Conservation (phyloP, 2,329 filamentous ascomycete genomes). For the Stenocarpella maydis region DNA sequence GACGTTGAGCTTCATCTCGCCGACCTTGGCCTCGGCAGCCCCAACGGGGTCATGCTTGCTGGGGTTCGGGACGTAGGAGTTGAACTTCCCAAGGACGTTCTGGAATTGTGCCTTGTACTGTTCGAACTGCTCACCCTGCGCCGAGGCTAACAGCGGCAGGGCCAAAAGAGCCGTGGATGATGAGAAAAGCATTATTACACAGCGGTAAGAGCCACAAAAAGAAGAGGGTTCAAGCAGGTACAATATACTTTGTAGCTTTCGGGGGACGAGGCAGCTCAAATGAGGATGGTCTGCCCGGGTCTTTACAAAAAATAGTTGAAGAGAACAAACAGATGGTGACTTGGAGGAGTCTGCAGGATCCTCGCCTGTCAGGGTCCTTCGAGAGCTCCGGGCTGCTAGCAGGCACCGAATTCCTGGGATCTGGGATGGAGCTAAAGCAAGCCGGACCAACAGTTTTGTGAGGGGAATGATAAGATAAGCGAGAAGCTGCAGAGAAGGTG, state of each 20-base stretch:
- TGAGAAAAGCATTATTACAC: constrained; percentile 65
- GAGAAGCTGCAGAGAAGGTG: not conserved
- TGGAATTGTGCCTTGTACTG: constrained; percentile 71
- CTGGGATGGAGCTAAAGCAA: constrained; percentile 25
- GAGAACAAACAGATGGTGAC: constrained; percentile 25
- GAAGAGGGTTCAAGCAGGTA: not conserved
- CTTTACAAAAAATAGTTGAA: constrained; percentile 23
- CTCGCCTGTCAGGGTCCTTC: constrained; percentile 29
- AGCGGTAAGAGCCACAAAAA: constrained; percentile 19
- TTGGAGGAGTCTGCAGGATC: constrained; percentile 7
- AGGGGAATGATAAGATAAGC: constrained; percentile 31
- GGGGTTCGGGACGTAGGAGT: constrained; percentile 57
- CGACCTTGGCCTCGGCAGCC: constrained; percentile 60
- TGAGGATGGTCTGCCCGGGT: constrained; percentile 12
- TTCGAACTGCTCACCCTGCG: constrained; percentile 59
- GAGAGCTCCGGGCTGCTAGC: constrained; percentile 31
- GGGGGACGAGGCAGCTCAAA: constrained; percentile 27
- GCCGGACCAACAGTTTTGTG: constrained; percentile 7
- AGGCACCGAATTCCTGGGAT: constrained; percentile 28
- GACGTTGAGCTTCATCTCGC: constrained; percentile 59
- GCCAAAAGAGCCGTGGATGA: constrained; percentile 57
- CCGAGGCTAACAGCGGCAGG: constrained; percentile 63
- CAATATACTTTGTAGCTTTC: not conserved
- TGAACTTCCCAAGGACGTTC: constrained; percentile 68
- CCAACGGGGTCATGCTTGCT: constrained; percentile 47